These are phyloP conservation scores for Asterochloris sp. DNA, from an alignment of 139 green algal species.

Conservation along the genomic window DNA sequence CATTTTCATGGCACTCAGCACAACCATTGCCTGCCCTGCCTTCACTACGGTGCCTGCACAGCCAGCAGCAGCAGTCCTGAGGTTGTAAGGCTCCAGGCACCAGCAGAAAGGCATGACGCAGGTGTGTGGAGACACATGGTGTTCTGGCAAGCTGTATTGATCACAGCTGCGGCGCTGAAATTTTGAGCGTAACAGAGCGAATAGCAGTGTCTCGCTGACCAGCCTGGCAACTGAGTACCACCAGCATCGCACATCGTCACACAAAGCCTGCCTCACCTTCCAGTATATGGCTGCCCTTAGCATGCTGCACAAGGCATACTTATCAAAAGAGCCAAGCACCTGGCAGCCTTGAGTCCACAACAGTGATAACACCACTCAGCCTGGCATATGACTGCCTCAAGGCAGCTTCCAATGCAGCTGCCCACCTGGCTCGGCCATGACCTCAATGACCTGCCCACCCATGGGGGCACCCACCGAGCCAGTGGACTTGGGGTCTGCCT, in stretches of 20 bases:
- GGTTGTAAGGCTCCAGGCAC: background rate
- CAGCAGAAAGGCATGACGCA: background rate
- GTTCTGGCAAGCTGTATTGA: background rate
- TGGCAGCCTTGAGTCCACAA: background rate
- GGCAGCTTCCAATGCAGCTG: background rate
- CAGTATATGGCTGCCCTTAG: background rate
- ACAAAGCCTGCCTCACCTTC: background rate
- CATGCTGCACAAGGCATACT: background rate
- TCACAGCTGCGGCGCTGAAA: background rate
- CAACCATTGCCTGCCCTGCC: slow-evolving; percentile 76
- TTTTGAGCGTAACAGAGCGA: background rate
- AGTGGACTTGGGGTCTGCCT: slow-evolving; percentile 40
- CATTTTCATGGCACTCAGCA: slow-evolving; percentile 97
- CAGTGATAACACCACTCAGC: too few relatives aligned
- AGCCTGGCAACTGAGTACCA: too few relatives aligned
- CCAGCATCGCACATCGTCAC: background rate
- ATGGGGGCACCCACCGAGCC: slow-evolving; percentile 85
- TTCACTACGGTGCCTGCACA: slow-evolving; percentile 47
- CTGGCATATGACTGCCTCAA: too few relatives aligned
- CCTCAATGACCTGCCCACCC: slow-evolving; percentile 86
- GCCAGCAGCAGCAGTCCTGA: background rate
- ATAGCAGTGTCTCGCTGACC: background rate
- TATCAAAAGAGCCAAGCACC: background rate
- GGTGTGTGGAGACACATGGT: background rate
- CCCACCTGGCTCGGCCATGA: slow-evolving; percentile 41